These are phyloP conservation scores for Nemania sp. DNA, from an alignment of 2,329 filamentous ascomycete genomes.

Conservation along the genomic window DNA sequence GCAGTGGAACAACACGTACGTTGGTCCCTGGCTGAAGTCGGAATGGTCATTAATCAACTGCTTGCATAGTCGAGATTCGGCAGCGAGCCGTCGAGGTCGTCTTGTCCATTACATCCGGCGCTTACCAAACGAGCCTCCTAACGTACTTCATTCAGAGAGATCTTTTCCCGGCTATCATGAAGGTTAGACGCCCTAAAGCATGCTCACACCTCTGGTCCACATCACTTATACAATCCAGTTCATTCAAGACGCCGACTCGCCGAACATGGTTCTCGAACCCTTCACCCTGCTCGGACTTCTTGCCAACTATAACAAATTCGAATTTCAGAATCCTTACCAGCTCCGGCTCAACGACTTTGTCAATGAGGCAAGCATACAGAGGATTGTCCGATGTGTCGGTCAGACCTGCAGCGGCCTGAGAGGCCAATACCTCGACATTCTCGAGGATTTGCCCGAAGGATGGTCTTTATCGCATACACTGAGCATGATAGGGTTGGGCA, in stretches of 20 bases:
- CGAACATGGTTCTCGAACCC: slow-evolving; percentile 68
- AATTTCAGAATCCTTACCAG: slow-evolving; percentile 96
- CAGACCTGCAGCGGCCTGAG: slow-evolving; percentile 70
- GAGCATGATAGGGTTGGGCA: slow-evolving; percentile 81
- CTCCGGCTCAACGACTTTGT: slow-evolving; percentile 92
- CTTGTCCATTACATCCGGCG: slow-evolving; percentile 85
- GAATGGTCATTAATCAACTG: slow-evolving; percentile 7
- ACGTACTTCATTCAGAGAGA: slow-evolving; percentile 96
- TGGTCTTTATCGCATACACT: slow-evolving; percentile 85
- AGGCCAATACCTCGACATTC: slow-evolving; percentile 79
- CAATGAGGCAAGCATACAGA: slow-evolving; percentile 84
- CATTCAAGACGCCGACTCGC: slow-evolving; percentile 75
- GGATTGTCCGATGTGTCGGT: slow-evolving; percentile 78
- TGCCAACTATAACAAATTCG: slow-evolving; percentile 99
- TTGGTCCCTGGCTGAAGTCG: slow-evolving; percentile 19
- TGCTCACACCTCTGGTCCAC: background rate
- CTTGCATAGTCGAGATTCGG: slow-evolving; percentile 67
- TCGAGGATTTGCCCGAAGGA: slow-evolving; percentile 87
- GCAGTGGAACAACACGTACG: slow-evolving; percentile 73
- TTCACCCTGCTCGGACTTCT: slow-evolving; percentile 85
- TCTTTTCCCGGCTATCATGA: slow-evolving; percentile 92
- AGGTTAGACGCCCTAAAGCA: slow-evolving; percentile 58
- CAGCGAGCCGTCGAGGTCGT: slow-evolving; percentile 81
- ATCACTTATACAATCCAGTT: slow-evolving; percentile 56
- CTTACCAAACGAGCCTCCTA: slow-evolving; percentile 90